Conservation (phyloP, 345 rosid species). For the Citrus glauca region DNA sequence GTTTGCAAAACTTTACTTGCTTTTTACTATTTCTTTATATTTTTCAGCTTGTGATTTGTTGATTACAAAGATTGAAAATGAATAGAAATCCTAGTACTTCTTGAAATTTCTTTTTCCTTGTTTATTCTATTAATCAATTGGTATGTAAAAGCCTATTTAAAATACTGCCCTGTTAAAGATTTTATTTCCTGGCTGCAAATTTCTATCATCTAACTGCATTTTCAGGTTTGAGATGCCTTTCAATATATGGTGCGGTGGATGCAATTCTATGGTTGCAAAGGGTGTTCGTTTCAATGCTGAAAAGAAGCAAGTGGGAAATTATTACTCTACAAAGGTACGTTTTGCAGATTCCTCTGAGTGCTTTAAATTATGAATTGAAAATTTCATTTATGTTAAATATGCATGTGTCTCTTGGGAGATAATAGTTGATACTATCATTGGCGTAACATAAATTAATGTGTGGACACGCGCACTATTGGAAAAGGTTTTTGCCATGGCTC, state of each 20-base stretch:
- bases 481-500: not conserved
- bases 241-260: conserved; percentile 96
- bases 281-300: conserved; percentile 98
- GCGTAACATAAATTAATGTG: not conserved
- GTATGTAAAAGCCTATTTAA: not conserved
- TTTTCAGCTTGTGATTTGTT: not conserved
- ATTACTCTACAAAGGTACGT: conserved; percentile 90
- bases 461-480: not conserved
- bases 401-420: not conserved
- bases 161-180: not conserved
- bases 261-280: conserved; percentile 94
- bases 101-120: not conserved
- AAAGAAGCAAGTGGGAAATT: conserved; percentile 97
- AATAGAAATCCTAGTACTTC: not conserved
- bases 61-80: not conserved
- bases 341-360: not conserved
- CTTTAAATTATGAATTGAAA: not conserved
- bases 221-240: conserved; percentile 97
- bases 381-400: not conserved
- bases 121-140: not conserved
- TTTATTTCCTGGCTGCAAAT: not conserved
- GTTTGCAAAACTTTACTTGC: not conserved
- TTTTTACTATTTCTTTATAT: not conserved
- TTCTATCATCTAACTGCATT: not conserved
- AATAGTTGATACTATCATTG: not conserved